phyloP scores from a whole-genome alignment of 331 rosid species.

The Pyracantha coccinea region DNA sequence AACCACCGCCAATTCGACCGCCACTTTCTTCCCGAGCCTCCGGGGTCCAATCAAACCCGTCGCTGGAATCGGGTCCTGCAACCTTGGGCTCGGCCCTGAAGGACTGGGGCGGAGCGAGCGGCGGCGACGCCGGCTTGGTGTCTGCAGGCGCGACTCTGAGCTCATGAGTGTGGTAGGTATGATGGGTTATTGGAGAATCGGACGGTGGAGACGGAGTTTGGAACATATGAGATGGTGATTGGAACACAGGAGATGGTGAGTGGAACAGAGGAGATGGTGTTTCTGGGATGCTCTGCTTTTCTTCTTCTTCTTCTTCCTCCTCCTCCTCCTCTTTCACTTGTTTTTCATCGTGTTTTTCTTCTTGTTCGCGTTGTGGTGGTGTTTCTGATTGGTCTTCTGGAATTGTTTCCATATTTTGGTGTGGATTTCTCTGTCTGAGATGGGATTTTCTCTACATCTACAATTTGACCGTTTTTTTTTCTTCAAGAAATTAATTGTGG shows the following conservation, averaged over 20 bases:
- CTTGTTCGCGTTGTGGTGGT: not conserved
- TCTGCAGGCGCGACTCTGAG: constrained; percentile 18
- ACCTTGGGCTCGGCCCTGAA: too few species aligned
- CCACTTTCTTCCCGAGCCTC: constrained; percentile 1
- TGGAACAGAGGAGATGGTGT: not conserved
- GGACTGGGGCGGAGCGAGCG: too few species aligned
- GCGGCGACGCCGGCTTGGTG: not conserved
- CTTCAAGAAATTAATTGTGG: not conserved
- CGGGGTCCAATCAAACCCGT: constrained; percentile 21
- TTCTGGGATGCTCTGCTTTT: not conserved
- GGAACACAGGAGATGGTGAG: constrained; percentile 17
- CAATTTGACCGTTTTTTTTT: not conserved
- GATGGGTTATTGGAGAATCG: constrained; percentile 34
- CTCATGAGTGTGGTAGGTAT: constrained; percentile 19
- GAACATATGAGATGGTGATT: constrained; percentile 19
- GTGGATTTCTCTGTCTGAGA: not conserved
- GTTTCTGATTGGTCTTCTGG: not conserved
- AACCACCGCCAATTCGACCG: not conserved
- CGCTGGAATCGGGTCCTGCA: constrained; percentile 2
- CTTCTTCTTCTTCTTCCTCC: not conserved
- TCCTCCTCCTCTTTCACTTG: not conserved
- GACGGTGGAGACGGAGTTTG: constrained; percentile 40
- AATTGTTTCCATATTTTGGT: not conserved
- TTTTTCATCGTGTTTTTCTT: not conserved
- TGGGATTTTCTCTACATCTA: not conserved